Percentiles rank a stretch among this genome's conserved stretches.
Evolutionary conservation across 139 green algal genomes (phyloP).

Genomic region (Coelastrella sp.): DNA sequence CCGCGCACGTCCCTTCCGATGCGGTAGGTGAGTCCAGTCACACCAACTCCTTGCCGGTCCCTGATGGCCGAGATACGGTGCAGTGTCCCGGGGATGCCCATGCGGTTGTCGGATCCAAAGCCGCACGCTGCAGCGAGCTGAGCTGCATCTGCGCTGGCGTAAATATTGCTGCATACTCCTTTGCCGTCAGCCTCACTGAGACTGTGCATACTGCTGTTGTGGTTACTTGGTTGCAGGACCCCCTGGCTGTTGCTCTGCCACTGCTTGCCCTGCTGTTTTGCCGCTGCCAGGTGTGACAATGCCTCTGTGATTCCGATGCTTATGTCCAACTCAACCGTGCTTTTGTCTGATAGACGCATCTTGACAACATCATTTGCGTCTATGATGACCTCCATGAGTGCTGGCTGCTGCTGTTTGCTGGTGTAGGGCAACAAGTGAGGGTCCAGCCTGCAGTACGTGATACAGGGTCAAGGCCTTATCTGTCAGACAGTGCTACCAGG

Average conservation of each 20-base stretch:
- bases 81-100: slow-evolving; percentile 37
- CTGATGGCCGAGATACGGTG: slow-evolving; percentile 22
- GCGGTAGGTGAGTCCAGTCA: slow-evolving; percentile 77
- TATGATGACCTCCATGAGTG: slow-evolving; percentile 74
- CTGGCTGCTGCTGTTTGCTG: background rate
- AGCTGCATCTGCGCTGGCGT: background rate
- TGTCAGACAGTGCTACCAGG: too few relatives aligned
- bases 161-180: background rate
- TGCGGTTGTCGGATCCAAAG: slow-evolving; percentile 26
- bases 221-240: too few relatives aligned
- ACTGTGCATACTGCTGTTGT: too few relatives aligned
- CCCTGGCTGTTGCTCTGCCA: background rate
- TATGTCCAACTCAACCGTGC: slow-evolving; percentile 48
- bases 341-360: slow-evolving; percentile 63
- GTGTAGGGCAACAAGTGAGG: background rate
- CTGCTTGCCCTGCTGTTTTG: background rate
- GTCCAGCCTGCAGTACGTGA: slow-evolving; percentile 7
- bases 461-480: too few relatives aligned
- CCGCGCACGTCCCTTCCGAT: slow-evolving; percentile 73
- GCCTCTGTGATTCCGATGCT: background rate
- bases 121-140: background rate
- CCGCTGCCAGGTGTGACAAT: background rate
- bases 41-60: slow-evolving; percentile 33
- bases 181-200: too few relatives aligned
- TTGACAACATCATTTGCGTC: slow-evolving; percentile 64